Percentiles rank a stretch among this genome's conserved stretches.
phyloP scores from a whole-genome alignment of 495 filamentous ascomycete species.

The Trichoderma erinaceum region DNA sequence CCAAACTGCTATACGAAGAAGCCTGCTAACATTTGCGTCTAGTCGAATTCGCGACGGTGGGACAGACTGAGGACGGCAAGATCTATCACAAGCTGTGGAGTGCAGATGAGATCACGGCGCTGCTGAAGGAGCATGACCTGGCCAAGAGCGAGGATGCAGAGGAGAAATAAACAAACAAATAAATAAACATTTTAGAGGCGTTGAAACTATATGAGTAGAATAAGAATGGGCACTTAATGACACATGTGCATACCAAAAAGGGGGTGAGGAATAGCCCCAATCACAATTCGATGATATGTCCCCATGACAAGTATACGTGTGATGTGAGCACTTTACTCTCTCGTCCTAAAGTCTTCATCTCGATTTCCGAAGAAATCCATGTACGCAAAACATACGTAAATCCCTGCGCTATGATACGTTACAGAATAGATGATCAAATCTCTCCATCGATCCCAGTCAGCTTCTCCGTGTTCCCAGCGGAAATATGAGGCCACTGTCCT shows the following conservation, averaged over 20 bases:
- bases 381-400: neutral
- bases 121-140: conserved; percentile 91
- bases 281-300: neutral
- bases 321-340: neutral
- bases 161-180: conserved; percentile 37
- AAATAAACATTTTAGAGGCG: neutral
- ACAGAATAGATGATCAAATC: neutral
- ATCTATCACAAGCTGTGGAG: conserved; percentile 97
- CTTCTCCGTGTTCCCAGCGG: neutral
- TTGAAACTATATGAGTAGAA: neutral
- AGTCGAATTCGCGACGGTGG: conserved; percentile 99
- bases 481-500: conserved; percentile 16
- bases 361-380: neutral
- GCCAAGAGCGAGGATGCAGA: conserved; percentile 81
- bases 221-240: conserved; percentile 8
- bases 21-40: conserved; percentile 20
- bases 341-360: neutral
- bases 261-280: neutral
- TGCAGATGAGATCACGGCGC: conserved; percentile 90
- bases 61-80: conserved; percentile 87
- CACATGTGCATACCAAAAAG: neutral
- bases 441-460: conserved; percentile 1
- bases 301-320: neutral
- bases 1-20: neutral
- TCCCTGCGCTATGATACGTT: neutral